Conservation (phyloP, 2,329 filamentous ascomycete genomes). For the Paracorniculantispora psalliotae region DNA sequence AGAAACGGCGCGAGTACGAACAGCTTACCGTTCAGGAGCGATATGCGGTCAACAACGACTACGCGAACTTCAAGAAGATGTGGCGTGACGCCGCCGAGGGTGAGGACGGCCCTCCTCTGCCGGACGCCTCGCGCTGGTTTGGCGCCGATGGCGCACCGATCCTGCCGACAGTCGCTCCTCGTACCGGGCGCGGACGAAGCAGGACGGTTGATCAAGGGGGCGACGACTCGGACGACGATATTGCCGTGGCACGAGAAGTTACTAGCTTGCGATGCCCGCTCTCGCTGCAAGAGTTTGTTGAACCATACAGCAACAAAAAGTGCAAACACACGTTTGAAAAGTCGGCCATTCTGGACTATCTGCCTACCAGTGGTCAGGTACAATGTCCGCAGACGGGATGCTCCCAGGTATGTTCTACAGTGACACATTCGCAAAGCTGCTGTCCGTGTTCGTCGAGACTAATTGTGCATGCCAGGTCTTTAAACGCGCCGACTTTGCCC, state of each 20-base stretch:
- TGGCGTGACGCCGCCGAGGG: conserved; percentile 51
- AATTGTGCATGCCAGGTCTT: conserved; percentile 37
- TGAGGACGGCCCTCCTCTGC: conserved; percentile 45
- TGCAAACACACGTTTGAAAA: conserved; percentile 73
- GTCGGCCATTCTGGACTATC: conserved; percentile 51
- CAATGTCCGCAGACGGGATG: conserved; percentile 65
- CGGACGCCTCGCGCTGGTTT: conserved; percentile 53
- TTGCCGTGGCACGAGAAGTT: conserved; percentile 59
- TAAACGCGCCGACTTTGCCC: conserved; percentile 28
- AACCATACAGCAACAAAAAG: conserved; percentile 61
- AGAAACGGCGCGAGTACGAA: conserved; percentile 39
- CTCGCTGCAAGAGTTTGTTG: conserved; percentile 57
- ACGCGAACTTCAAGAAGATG: conserved; percentile 52
- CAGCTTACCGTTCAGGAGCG: conserved; percentile 38
- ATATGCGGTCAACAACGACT: conserved; percentile 54
- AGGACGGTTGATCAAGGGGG: conserved; percentile 24
- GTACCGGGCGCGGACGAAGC: conserved; percentile 5
- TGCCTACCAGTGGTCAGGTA: conserved; percentile 39
- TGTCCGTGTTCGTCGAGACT: neutral
- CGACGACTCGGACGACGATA: conserved; percentile 60
- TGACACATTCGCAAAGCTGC: neutral
- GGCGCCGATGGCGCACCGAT: conserved; percentile 39
- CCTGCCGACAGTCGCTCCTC: conserved; percentile 22
- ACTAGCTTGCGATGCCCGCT: conserved; percentile 66
- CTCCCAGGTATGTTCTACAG: conserved; percentile 39